phyloP scores from a whole-genome alignment of 2,329 filamentous ascomycete genomes.

The Aspergillus niger region DNA sequence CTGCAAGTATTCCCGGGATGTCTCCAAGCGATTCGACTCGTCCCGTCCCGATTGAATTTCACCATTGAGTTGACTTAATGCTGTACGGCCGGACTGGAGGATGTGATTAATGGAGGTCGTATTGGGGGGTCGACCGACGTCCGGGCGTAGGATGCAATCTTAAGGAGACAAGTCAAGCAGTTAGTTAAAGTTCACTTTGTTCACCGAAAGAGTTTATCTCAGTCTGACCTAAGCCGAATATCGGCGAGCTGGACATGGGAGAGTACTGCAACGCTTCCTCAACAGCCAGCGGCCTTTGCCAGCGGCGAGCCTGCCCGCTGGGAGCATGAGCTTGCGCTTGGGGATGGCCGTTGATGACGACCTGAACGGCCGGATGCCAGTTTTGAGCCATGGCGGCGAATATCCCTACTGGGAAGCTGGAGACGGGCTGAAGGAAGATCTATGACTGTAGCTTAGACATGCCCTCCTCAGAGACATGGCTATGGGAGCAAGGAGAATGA shows the following conservation, averaged over 20 bases:
- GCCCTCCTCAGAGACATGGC: conserved; percentile 38
- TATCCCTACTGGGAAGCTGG: conserved; percentile 26
- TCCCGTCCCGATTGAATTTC: conserved; percentile 63
- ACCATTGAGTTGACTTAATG: conserved; percentile 68
- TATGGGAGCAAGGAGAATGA: conserved; percentile 24
- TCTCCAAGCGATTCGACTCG: conserved; percentile 66
- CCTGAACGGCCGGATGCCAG: conserved; percentile 43
- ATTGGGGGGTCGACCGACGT: conserved; percentile 45
- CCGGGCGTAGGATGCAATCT: conserved; percentile 45
- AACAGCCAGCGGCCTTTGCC: conserved; percentile 44
- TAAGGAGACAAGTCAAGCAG: conserved; percentile 26
- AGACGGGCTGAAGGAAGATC: conserved; percentile 25
- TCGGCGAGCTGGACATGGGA: conserved; percentile 52
- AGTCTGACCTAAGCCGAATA: conserved; percentile 48
- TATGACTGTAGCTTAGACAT: conserved; percentile 25
- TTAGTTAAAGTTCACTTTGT: conserved; percentile 25
- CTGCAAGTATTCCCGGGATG: conserved; percentile 72
- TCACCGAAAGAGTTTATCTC: conserved; percentile 5
- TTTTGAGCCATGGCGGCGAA: conserved; percentile 42
- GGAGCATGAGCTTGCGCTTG: conserved; percentile 29
- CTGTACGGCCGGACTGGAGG: conserved; percentile 52
- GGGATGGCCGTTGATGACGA: conserved; percentile 43
- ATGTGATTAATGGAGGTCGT: conserved; percentile 49
- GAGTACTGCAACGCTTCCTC: conserved; percentile 53
- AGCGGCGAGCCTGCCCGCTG: conserved; percentile 32